phyloP scores from a whole-genome alignment of 2,329 filamentous ascomycete genomes.

The Aspergillus udagawae region DNA sequence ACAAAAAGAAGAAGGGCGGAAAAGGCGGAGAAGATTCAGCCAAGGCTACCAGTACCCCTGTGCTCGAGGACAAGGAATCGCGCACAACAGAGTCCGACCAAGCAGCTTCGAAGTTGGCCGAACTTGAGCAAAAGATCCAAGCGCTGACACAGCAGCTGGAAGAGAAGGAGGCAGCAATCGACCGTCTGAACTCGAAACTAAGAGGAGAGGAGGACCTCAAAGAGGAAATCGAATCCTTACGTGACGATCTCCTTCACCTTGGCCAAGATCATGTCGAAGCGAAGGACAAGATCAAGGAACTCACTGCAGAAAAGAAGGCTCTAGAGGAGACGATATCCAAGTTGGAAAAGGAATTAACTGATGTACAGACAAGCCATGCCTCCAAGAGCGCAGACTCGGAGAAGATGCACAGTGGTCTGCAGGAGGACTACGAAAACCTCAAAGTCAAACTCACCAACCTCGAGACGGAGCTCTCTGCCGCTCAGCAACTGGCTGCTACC shows the following conservation, averaged over 20 bases:
- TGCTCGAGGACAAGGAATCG: conserved; percentile 12
- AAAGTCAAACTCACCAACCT: conserved; percentile 66
- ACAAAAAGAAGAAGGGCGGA: conserved; percentile 79
- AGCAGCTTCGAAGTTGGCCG: conserved; percentile 17
- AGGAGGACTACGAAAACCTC: conserved; percentile 65
- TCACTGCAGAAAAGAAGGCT: conserved; percentile 64
- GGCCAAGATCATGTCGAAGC: conserved; percentile 81
- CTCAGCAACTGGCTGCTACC: conserved; percentile 79
- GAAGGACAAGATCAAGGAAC: conserved; percentile 68
- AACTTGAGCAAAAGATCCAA: conserved; percentile 36
- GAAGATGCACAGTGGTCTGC: conserved; percentile 52
- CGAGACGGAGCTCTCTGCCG: conserved; percentile 78
- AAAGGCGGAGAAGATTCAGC: conserved; percentile 43
- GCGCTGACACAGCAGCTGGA: conserved; percentile 31
- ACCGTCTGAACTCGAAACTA: conserved; percentile 64
- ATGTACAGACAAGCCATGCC: conserved; percentile 48
- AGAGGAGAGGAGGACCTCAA: conserved; percentile 72
- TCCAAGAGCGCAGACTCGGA: conserved; percentile 46
- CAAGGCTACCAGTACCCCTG: conserved; percentile 17
- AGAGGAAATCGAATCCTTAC: conserved; percentile 81
- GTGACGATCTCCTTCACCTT: conserved; percentile 72
- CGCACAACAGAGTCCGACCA: conserved; percentile 33
- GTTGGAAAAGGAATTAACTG: conserved; percentile 67
- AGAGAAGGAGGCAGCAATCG: conserved; percentile 68
- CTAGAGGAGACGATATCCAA: conserved; percentile 62